Evolutionary conservation across 768 basidiomycete genomes (phyloP).

Genomic region (button mushroom (Agaricus bisporus)): DNA sequence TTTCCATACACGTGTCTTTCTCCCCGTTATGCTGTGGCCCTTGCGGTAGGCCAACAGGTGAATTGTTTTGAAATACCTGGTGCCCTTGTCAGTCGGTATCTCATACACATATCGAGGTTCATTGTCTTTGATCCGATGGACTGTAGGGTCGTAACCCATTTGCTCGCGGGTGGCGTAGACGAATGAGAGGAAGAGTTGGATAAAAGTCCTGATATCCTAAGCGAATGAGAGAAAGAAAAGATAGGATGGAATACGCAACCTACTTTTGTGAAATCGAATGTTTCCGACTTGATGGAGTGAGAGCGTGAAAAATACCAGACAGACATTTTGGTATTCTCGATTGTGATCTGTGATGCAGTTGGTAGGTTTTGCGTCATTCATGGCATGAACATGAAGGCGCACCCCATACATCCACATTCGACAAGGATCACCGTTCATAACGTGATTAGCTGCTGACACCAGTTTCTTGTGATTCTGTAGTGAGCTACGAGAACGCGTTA

Average conservation of each 20-base stretch:
- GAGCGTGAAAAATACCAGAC: constrained; percentile 11
- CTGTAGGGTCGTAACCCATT: constrained; percentile 9
- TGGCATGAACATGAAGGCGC: not conserved
- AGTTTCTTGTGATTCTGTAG: not conserved
- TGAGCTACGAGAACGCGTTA: not conserved
- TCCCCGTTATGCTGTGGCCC: constrained; percentile 6
- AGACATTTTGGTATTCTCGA: constrained; percentile 6
- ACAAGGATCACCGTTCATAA: not conserved
- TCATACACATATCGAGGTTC: not conserved
- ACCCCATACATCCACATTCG: not conserved
- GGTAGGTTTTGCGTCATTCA: too few species aligned
- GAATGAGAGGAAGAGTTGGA: constrained; percentile 5
- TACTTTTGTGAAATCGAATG: constrained; percentile 8
- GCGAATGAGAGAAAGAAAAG: not conserved
- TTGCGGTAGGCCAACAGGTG: not conserved
- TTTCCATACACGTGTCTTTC: constrained; percentile 12
- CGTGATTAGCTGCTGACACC: not conserved
- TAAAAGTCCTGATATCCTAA: not conserved
- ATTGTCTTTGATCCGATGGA: not conserved
- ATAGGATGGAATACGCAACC: too few species aligned
- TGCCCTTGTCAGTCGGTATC: not conserved
- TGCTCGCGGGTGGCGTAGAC: constrained; percentile 3
- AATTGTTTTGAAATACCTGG: not conserved
- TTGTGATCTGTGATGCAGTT: not conserved
- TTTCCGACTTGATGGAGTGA: constrained; percentile 7